Conservation (phyloP, 78 protist species). For the Dictyostelium intermedium region DNA sequence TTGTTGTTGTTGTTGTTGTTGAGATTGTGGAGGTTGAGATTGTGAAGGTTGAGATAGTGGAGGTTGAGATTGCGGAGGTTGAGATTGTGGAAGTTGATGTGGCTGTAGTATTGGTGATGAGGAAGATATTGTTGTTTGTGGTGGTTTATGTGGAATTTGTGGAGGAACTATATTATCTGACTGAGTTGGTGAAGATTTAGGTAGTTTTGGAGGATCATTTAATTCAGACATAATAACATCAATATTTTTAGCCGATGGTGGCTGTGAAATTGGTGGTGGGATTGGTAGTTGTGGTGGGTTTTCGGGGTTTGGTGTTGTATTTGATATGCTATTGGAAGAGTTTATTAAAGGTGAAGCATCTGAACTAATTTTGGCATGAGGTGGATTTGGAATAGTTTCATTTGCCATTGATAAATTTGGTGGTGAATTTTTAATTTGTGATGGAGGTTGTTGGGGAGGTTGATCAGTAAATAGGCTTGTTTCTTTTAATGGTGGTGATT, state of each 20-base stretch:
- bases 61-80: neutral
- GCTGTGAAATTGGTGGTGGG: conserved; percentile 14
- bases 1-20: neutral
- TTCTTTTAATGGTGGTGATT: conserved; percentile 1
- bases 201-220: conserved; percentile 12
- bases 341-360: neutral
- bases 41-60: neutral
- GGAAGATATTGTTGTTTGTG: neutral
- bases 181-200: neutral
- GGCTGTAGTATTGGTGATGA: neutral
- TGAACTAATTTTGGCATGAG: neutral
- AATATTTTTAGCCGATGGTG: neutral
- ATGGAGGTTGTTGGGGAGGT: neutral
- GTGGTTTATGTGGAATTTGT: neutral
- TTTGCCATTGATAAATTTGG: neutral
- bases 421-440: neutral
- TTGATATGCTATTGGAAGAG: neutral
- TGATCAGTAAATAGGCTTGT: neutral
- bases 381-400: neutral
- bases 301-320: neutral
- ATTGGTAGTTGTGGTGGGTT: neutral
- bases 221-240: neutral
- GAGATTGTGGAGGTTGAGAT: neutral
- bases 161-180: neutral
- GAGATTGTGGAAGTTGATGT: neutral